These are phyloP conservation scores for Setaria italica DNA, from an alignment of 202 grass and related monocot species.

Conservation along the genomic window DNA sequence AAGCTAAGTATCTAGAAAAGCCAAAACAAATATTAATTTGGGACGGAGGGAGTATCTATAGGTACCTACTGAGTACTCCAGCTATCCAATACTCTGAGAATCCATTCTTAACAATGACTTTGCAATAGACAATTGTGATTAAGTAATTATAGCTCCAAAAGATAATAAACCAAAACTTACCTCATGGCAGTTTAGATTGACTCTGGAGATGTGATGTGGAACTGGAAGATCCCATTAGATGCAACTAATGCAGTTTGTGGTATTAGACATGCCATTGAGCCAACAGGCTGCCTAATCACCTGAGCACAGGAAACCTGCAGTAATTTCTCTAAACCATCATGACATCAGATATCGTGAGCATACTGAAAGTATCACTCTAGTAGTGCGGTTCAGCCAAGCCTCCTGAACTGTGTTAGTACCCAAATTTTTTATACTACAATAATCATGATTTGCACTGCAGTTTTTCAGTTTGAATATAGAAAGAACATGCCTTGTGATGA, in stretches of 20 bases:
- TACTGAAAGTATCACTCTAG: background rate
- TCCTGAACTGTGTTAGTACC: background rate
- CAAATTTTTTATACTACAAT: background rate
- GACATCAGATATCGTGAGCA: background rate
- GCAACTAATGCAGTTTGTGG: background rate
- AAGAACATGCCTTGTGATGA: background rate
- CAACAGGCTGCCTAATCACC: background rate
- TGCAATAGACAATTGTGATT: background rate
- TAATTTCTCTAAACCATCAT: background rate
- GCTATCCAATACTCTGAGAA: background rate
- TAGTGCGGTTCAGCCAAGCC: background rate
- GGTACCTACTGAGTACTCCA: background rate
- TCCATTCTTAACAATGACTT: background rate
- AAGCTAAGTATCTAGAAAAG: no score
- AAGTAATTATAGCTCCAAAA: constrained; percentile 18
- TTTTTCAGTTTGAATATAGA: constrained; percentile 1
- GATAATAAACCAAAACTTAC: constrained; percentile 26
- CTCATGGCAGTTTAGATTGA: constrained; percentile 12
- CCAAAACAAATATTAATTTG: no score
- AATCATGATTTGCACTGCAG: background rate
- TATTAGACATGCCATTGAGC: background rate
- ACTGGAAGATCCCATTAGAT: constrained; percentile 9
- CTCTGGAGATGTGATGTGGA: background rate
- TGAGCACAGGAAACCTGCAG: background rate
- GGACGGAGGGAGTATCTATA: background rate